These are phyloP conservation scores for Cryptococcus maquisensis DNA, from an alignment of 1,284 basidiomycete species.

Conservation along the genomic window DNA sequence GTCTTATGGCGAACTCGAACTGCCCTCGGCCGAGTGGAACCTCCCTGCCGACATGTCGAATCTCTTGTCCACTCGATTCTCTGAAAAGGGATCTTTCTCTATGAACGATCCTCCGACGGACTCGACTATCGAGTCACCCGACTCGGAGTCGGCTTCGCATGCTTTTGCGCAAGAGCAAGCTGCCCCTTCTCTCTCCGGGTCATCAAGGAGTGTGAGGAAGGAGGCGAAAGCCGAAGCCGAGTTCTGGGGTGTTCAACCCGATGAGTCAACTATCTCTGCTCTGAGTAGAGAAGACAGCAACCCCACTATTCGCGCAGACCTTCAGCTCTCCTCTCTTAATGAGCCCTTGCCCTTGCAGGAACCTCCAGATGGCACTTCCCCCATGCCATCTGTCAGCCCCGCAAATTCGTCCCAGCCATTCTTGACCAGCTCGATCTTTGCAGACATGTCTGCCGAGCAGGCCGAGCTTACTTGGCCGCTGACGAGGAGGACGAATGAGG, in stretches of 20 bases:
- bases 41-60: slow-evolving; percentile 37
- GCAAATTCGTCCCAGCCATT: slow-evolving; percentile 5
- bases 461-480: slow-evolving; percentile 37
- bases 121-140: not conserved
- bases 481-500: slow-evolving; percentile 3
- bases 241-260: slow-evolving; percentile 5
- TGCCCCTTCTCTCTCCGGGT: not conserved
- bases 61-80: slow-evolving; percentile 23
- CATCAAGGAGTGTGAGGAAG: not conserved
- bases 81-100: slow-evolving; percentile 13
- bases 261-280: slow-evolving; percentile 4
- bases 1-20: slow-evolving; percentile 20
- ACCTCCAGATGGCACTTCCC: not conserved
- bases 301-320: slow-evolving; percentile 19
- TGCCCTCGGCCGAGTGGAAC: slow-evolving; percentile 20
- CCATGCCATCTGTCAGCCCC: not conserved
- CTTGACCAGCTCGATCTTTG: slow-evolving; percentile 28
- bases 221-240: slow-evolving; percentile 8
- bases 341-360: not conserved
- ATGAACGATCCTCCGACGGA: slow-evolving; percentile 3
- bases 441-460: slow-evolving; percentile 42
- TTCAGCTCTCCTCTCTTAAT: slow-evolving; percentile 17
- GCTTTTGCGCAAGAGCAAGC: too few species aligned
- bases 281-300: slow-evolving; percentile 15
- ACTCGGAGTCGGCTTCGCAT: not conserved